Evolutionary conservation across 2,329 filamentous ascomycete genomes (phyloP), one percentile per base, ranked within the genome.

Genomic region (Colletotrichum sidae): DNA sequence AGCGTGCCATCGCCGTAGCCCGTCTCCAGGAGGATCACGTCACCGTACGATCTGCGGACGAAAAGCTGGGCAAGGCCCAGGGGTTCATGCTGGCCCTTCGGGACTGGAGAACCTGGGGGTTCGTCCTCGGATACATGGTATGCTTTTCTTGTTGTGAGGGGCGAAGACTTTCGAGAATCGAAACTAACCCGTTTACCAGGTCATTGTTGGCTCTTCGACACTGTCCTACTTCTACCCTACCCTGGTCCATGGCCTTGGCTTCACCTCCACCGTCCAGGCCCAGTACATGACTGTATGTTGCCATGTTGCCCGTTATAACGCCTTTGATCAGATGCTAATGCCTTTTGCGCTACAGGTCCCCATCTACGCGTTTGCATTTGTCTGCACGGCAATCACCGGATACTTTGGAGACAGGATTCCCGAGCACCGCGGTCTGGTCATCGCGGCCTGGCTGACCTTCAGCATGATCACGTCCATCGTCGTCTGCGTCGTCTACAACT

Each of bases 11-110:
- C 8, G 88, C 92, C 0, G 76, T 90, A 25, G 80, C 84, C 1
- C 82, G 90, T 3, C 77, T 92, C 13, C 84, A 84, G 50, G 76
- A 77, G 6, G 89, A 92, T 71, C 77, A 88, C 64, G 89, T 91
- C 71, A 80, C 83, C 2, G 87, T 84, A 35, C 88, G 87, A 1
- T 82, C 84, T 60, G 86, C 89, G 65, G 90, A 92, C 70, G 80
- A 86, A 17, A 61, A 61, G 51, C 38, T 61, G 1, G 51, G 44
- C 8, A 55, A 61, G 39, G 15, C 11, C 10, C 34, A 50, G 17
- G 39, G 45, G 4, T 57, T 57, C 25, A 49, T 57, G 35, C 25
- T 57, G 12, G 55, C 55, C 9, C 55, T 50, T 8, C 37, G 55
- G 13, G 39, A 39, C 45, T 57, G 55, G 55, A 50, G 55, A n/a